Base-by-base conservation (phyloP, 257 asterid species). In the Primulina tabacum region DNA sequence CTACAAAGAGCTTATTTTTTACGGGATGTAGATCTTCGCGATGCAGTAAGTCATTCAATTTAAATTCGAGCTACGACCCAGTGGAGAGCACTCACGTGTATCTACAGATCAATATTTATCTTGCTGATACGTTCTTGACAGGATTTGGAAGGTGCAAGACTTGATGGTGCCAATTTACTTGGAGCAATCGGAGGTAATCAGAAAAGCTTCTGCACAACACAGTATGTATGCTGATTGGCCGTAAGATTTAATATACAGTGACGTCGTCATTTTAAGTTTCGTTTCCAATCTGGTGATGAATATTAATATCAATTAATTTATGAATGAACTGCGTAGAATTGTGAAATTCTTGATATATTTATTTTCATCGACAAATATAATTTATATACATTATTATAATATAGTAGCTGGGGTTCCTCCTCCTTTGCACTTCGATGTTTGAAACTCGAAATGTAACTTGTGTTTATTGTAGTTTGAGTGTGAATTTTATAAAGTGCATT, bases 1-100 rank as follows among this genome's bases (percentile, higher is more conserved):
- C 97, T 92, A 67, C 98, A 92, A 70, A 81, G 97, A 80, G 98
- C 98, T 70, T 90, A 88, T 80, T 90, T 92, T 80, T 90, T 92
- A 75, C 83, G 97, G 26, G 87, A 87, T 77, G 97, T 90, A 52
- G 81, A 92, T 79, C 98, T 88, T 71, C 96, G 97, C 5, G 92
- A 84, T 26, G 83, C 98, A 3, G 97, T 91, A 81, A 87, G 94
- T 78, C 21, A 61, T 70, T 37, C 28, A 10, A 16, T 50, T 20
- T 32, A 12, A 4, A 43, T 12, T 43, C n/a, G n/a, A 43, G n/a
- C n/a, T 6, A 10, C 24, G 24, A 21, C 24, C 24, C 24, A 21
- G 0, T 21, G 24, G 24, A 21, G 24, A 21, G 24, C n/a, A 12
- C 26, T 24, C 26, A 24, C 1, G 26, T 24, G 26, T 24, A 1